Evolutionary conservation across 2,329 filamentous ascomycete species (phyloP).

Genomic region (Hymenotorrendiella dingleyae): DNA sequence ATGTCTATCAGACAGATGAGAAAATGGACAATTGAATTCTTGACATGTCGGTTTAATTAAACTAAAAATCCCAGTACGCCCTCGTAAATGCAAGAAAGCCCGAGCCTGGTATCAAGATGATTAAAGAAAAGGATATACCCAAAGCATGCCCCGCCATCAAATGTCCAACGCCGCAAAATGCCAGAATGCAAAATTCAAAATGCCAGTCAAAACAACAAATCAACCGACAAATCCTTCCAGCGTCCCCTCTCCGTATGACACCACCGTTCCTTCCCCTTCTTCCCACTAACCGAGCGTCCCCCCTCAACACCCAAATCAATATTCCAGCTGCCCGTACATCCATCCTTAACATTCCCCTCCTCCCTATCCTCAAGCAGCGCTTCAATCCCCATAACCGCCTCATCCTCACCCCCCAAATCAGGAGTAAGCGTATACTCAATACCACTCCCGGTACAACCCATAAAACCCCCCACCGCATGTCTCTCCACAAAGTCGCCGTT

Average conservation of each 20-base stretch:
- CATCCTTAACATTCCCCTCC: constrained; percentile 34
- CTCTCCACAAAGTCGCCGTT: constrained; percentile 45
- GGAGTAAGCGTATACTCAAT: constrained; percentile 57
- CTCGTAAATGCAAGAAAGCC: no score
- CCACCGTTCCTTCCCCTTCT: constrained; percentile 26
- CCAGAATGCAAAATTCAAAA: no score
- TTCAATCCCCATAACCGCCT: constrained; percentile 47
- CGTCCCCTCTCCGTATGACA: constrained; percentile 26
- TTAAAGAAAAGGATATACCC: no score
- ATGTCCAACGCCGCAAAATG: no score
- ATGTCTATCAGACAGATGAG: no score
- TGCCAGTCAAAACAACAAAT: constrained; percentile 25
- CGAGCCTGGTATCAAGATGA: no score
- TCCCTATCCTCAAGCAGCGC: constrained; percentile 45
- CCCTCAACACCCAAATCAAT: constrained; percentile 3
- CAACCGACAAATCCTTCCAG: constrained; percentile 23
- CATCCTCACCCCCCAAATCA: constrained; percentile 43
- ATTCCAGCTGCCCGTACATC: constrained; percentile 24
- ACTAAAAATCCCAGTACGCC: no score
- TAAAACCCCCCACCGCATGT: constrained; percentile 52
- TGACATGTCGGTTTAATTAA: no score
- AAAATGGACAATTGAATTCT: no score
- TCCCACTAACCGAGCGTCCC: constrained; percentile 11
- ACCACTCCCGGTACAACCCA: constrained; percentile 52
- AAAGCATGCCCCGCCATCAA: no score